phyloP scores from a whole-genome alignment of 257 asterid genomes.

The Solanum stenotomum region DNA sequence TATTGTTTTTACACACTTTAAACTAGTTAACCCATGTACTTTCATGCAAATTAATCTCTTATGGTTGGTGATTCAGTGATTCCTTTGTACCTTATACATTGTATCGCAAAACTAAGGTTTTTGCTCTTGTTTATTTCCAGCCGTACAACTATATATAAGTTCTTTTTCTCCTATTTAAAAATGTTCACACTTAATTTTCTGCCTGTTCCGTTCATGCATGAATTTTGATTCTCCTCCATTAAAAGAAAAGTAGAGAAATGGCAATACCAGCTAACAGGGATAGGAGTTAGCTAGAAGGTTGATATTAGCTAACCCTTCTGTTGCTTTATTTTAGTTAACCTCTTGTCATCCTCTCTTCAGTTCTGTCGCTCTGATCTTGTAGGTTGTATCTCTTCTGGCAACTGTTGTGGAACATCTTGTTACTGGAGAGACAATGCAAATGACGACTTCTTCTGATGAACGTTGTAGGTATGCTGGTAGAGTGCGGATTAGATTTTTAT shows the following conservation, averaged over 20 bases:
- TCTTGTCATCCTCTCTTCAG: neutral
- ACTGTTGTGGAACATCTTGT: slow-evolving; percentile 90
- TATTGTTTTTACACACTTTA: neutral
- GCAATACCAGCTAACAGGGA: neutral
- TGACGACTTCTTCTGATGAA: slow-evolving; percentile 75
- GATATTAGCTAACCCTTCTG: neutral
- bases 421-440: slow-evolving; percentile 98
- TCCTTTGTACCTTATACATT: neutral
- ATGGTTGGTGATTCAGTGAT: neutral
- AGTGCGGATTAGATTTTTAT: neutral
- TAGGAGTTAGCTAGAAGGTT: neutral
- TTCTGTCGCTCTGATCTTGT: neutral
- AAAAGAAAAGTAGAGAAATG: neutral
- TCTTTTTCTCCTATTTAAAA: neutral
- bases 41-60: neutral
- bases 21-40: neutral
- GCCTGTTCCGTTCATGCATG: neutral
- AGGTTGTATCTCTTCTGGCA: slow-evolving; percentile 93
- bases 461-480: slow-evolving; percentile 64
- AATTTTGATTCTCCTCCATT: neutral
- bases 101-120: neutral
- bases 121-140: neutral
- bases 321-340: neutral
- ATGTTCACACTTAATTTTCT: neutral
- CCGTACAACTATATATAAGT: neutral